Base-by-base conservation (phyloP, 805 yeast genomes). In the Cyberlindnera americana region DNA sequence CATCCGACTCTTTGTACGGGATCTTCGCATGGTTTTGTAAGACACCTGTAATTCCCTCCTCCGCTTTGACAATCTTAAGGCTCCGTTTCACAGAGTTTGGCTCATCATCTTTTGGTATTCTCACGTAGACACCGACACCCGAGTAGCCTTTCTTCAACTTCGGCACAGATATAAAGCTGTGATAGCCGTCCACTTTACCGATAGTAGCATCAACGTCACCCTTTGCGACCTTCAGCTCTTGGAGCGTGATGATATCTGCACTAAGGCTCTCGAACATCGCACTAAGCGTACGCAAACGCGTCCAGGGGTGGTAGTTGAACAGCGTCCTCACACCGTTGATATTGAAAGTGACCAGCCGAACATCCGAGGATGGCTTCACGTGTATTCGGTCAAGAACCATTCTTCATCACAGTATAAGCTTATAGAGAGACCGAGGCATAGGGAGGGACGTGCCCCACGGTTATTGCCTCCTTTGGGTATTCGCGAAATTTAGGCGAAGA, bases 31-130 rank as follows among this genome's bases (percentile, higher is more conserved):
- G 59, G 2, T 59, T 46, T 9, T 38, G 46, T 18, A 68, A 35
- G 2, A 65, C 62, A 0, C 98, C 99, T 0, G 96, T 83, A 7
- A 93, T 66, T 0, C 99, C 99, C 60, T 91, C 96, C 56, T 93
- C 98, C 0, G 90, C 96, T 47, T 75, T 77, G 3, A 73, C 36
- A 1, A 88, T 87, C 3, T 69, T 62, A 19, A 89, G 56, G 3
- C 70, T 57, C 15, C 57, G 54, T 37, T 52, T 57, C 3, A 64
- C 39, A 17, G 47, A 32, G 1, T 60, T 55, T 0, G 73, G 59
- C 19, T 81, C 84, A 10, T 59, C 60, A 0, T 60, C 62, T 1
- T 54, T 50, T 1, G 82, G 77, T 3, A 66, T 60, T 33, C 89
- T 64, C 2, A 86, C 71, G 62, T 86, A 91, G 3, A 91, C 74